A percentile compares a stretch with the other conserved stretches of the same genome.
Evolutionary conservation across 495 filamentous ascomycete genomes (phyloP).

Genomic region (Parmelia sp.): DNA sequence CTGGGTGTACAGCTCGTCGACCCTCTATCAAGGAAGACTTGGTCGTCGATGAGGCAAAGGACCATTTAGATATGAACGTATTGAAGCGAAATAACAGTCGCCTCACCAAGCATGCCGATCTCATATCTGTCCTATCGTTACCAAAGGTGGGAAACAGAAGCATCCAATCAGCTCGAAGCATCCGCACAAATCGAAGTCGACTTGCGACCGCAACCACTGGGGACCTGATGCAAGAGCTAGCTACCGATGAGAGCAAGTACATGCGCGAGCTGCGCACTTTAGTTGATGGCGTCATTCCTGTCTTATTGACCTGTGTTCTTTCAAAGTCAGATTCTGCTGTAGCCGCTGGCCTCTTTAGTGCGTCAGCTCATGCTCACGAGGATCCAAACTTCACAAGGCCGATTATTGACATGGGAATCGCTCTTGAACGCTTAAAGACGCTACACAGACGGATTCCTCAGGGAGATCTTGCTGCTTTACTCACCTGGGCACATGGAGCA

Average conservation of each 20-base stretch:
- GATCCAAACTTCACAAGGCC: slow-evolving; percentile 70
- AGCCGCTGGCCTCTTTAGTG: slow-evolving; percentile 61
- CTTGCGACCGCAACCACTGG: slow-evolving; percentile 58
- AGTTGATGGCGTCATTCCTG: slow-evolving; percentile 93
- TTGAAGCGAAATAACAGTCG: slow-evolving; percentile 49
- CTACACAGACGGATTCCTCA: slow-evolving; percentile 74
- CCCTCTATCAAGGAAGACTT: slow-evolving; percentile 9
- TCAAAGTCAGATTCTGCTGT: slow-evolving; percentile 62
- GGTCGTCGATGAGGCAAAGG: slow-evolving; percentile 34
- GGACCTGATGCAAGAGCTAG: slow-evolving; percentile 74
- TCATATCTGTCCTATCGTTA: slow-evolving; percentile 84
- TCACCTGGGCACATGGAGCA: slow-evolving; percentile 73
- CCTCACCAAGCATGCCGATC: slow-evolving; percentile 85
- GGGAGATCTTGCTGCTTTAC: slow-evolving; percentile 57
- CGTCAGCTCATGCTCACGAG: slow-evolving; percentile 44
- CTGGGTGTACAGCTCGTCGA: slow-evolving; percentile 15
- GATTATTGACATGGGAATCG: slow-evolving; percentile 91
- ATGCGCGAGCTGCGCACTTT: slow-evolving; percentile 87
- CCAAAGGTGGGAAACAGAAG: slow-evolving; percentile 61
- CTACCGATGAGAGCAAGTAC: slow-evolving; percentile 81
- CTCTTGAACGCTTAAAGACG: slow-evolving; percentile 73
- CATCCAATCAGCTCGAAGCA: slow-evolving; percentile 61
- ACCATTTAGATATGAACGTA: slow-evolving; percentile 40
- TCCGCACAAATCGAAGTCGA: slow-evolving; percentile 63
- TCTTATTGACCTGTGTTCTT: slow-evolving; percentile 77